Base-by-base conservation (phyloP, 495 filamentous ascomycete species). In the Zalerion maritima region DNA sequence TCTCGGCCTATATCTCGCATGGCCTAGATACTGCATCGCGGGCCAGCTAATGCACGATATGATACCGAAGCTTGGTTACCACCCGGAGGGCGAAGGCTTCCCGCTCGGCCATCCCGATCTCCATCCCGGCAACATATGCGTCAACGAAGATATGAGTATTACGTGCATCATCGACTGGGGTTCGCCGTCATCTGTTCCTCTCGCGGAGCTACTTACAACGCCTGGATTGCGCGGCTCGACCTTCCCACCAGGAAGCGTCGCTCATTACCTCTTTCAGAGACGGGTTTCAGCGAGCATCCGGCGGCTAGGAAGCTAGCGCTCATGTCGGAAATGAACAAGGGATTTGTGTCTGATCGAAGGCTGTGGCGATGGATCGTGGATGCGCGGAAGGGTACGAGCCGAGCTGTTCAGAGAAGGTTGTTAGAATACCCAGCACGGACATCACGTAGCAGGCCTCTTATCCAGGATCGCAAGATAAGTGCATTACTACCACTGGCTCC, bases 191-290 rank as follows among this genome's bases (percentile, higher is more conserved):
- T n/a, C 29, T n/a, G 29, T 18, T 7, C 29, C 29, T 18, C 7
- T 31, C 14, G 12, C 29, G 10, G 29, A 31, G 18, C 18, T 31
- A n/a, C 15, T 31, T n/a, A 21, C 29, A 16, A 21, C 29, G 5
- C 29, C 29, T 4, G 8, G 11, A 23, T 21, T 31, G 3, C n/a
- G 4, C 4, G 40, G 38, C 30, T 32, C 24, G 36, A 29, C 31
- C 18, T 24, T 28, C 12, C 33, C 24, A 28, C 24, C 29, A 38
- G 34, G 28, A 24, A 17, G 27, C 36, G 32, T 32, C 31, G 26
- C 21, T 10, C 15, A 8, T 12, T 20, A 14, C 30, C 34, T 32
- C 24, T 41, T 40, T 31, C 24, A 21, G 17, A 22, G 9, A 18
- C 8, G 12, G 16, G 24, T 11, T 21, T 8, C n/a, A 21, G 24